A percentile compares a stretch with the other conserved stretches of the same genome.
Conservation (phyloP, 1,284 basidiomycete species). For the Sporisorium reilianum region DNA sequence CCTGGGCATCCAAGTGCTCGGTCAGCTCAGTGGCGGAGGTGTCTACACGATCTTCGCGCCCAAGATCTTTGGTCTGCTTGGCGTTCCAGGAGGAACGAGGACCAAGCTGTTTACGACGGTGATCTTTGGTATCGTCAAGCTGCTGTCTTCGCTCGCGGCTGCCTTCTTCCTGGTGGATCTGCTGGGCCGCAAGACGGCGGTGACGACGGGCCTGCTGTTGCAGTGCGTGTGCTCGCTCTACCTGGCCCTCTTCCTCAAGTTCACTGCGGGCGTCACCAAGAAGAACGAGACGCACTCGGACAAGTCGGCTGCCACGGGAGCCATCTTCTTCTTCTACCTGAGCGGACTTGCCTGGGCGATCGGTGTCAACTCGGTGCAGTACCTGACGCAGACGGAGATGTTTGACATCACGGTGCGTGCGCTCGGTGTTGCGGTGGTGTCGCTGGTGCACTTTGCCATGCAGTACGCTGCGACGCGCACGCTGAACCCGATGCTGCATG, state of each 20-base stretch:
- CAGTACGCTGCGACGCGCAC: constrained; percentile 54
- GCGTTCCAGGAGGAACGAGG: constrained; percentile 38
- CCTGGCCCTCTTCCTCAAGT: constrained; percentile 53
- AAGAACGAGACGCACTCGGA: constrained; percentile 42
- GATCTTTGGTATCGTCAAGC: constrained; percentile 57
- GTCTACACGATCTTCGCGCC: constrained; percentile 53
- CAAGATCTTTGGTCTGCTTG: constrained; percentile 51
- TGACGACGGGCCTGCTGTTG: constrained; percentile 43
- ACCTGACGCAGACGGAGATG: constrained; percentile 52
- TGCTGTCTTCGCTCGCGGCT: constrained; percentile 52
- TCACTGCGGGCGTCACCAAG: constrained; percentile 36
- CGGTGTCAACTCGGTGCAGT: constrained; percentile 58
- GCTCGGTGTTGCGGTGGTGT: constrained; percentile 47
- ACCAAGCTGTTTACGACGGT: constrained; percentile 53
- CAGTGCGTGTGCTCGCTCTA: constrained; percentile 48
- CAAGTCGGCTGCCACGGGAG: constrained; percentile 41
- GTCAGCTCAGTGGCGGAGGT: constrained; percentile 54
- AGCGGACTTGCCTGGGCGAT: constrained; percentile 54
- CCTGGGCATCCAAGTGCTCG: constrained; percentile 56
- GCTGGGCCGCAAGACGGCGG: constrained; percentile 50
- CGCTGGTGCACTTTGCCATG: constrained; percentile 51
- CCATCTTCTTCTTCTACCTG: constrained; percentile 56
- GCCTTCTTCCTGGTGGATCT: constrained; percentile 58
- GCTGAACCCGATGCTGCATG: constrained; percentile 50
- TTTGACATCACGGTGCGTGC: constrained; percentile 48